Conservation (phyloP, 305 asterid species). For the Stenogyne calaminthoides region DNA sequence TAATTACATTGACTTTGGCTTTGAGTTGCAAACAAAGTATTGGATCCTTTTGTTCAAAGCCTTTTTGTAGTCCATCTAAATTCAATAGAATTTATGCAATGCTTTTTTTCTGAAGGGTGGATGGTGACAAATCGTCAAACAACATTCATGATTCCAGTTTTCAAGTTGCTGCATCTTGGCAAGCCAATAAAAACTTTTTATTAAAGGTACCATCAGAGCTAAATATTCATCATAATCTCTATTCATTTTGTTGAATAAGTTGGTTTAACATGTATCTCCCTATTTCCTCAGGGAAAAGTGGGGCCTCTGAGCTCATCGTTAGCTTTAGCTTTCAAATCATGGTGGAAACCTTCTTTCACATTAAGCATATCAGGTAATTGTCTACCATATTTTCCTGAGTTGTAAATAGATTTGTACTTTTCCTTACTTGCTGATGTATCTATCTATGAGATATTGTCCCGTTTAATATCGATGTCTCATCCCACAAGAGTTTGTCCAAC, state of each 20-base stretch:
- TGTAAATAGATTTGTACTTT: neutral
- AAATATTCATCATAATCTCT: neutral
- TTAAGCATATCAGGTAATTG: constrained; percentile 87
- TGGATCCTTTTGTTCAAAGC: constrained; percentile 1
- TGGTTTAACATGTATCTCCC: neutral
- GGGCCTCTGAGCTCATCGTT: constrained; percentile 87
- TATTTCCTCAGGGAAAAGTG: constrained; percentile 64
- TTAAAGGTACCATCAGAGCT: constrained; percentile 53
- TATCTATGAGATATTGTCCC: neutral
- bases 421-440: neutral
- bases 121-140: constrained; percentile 51
- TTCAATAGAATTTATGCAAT: constrained; percentile 16
- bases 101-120: constrained; percentile 49
- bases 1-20: constrained; percentile 87
- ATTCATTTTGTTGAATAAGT: constrained; percentile 4
- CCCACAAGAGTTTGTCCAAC: too few relatives aligned
- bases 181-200: constrained; percentile 85
- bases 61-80: constrained; percentile 24
- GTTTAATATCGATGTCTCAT: too few relatives aligned
- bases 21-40: constrained; percentile 88
- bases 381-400: constrained; percentile 19
- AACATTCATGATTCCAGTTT: constrained; percentile 69
- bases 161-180: constrained; percentile 97
- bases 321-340: constrained; percentile 89
- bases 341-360: constrained; percentile 97